Conservation (phyloP, 352 stramenopile genomes). For the Paralagenidium karlingii region DNA sequence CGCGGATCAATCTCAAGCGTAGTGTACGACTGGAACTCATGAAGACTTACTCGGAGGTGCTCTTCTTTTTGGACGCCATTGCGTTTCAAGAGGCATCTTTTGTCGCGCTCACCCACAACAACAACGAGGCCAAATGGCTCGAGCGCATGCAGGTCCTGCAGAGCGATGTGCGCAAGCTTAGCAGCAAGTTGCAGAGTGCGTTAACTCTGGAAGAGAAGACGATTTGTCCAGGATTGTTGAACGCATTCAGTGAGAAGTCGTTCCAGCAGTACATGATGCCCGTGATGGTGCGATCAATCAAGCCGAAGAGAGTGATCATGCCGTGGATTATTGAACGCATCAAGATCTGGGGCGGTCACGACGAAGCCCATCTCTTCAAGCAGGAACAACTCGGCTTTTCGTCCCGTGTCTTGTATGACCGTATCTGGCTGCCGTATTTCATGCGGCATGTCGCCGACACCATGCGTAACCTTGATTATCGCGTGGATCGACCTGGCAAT, state of each 20-base stretch:
- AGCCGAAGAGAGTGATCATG: constrained; percentile 67
- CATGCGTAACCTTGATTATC: constrained; percentile 75
- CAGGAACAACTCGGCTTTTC: no score
- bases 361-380: no score
- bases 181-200: constrained; percentile 44
- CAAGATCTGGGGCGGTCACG: constrained; percentile 79
- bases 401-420: constrained; percentile 65
- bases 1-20: constrained; percentile 36
- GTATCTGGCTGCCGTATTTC: constrained; percentile 75
- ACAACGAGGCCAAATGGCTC: constrained; percentile 33
- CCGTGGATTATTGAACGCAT: constrained; percentile 77
- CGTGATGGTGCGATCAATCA: constrained; percentile 59
- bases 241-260: constrained; percentile 53
- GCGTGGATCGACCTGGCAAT: no score
- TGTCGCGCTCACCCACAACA: constrained; percentile 28
- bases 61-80: constrained; percentile 17
- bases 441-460: constrained; percentile 60
- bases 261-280: constrained; percentile 70
- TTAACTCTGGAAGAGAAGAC: constrained; percentile 69
- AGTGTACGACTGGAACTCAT: constrained; percentile 42
- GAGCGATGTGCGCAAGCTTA: constrained; percentile 48
- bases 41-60: constrained; percentile 54
- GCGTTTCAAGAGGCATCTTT: constrained; percentile 30
- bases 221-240: constrained; percentile 37
- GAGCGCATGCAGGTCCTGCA: constrained; percentile 49